Base-by-base conservation (phyloP, 495 filamentous ascomycete genomes). In the Cercophora samala region DNA sequence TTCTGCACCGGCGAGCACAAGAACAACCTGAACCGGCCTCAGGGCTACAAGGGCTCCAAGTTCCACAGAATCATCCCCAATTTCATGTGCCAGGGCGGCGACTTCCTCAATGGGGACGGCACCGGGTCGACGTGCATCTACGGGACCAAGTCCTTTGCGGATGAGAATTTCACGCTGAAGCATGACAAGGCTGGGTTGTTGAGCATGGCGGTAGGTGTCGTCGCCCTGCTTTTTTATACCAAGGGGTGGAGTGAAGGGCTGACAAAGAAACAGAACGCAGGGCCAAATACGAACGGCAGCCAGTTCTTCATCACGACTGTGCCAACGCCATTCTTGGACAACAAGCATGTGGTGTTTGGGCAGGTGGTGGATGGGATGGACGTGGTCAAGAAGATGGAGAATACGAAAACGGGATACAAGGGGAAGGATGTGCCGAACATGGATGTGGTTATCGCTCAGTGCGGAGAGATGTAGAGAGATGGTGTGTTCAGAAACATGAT, bases 291-390 rank as follows among this genome's bases (percentile, higher is more conserved):
- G 64, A 99, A 98, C 75, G 96, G 96, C 17, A 93, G 88, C 64
- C 96, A 98, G 76, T 99, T 99, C 80, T 99, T 99, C 82, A 94
- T 98, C 78, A 97, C 92, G 3, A 93, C 90, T 0, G 90, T 89
- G 13, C 81, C 90, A 4, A 91, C 93, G 0, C 91, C 92, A 1
- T 96, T 94, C 74, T 80, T 99, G n/a, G 91, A 98, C 76, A 86
- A 86, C 69, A 97, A 97, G 77, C 96, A 99, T 74, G 93, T 98
- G 54, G 93, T 97, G 1, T 98, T 98, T 73, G 96, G 95, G 25
- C 88, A 90, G 74, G 94, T 99, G 1, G 82, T 93, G 58, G 91
- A 93, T 56, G 93, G 95, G 46, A 89, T 97, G 85, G 92, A 98
- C 51, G 87, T 97, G 11, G 59, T 97, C 51, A 81, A 76, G 61